A percentile compares a stretch with the other conserved stretches of the same genome.
These are phyloP conservation scores for Sporothrix sp. DNA, from an alignment of 2,329 filamentous ascomycete species.

Conservation along the genomic window DNA sequence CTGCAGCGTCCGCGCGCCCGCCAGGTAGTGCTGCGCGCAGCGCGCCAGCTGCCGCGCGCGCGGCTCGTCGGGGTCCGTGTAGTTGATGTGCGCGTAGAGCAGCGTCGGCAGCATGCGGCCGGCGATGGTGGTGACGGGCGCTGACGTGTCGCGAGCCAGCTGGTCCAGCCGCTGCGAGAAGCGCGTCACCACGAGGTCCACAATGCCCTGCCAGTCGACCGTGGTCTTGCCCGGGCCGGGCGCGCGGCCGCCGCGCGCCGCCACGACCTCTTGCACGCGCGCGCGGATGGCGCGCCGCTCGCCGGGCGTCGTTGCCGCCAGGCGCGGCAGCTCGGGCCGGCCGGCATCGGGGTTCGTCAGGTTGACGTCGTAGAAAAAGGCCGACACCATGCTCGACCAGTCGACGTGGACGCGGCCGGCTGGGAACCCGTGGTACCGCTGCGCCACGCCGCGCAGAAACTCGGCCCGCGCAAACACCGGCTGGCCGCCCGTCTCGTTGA, in stretches of 20 bases:
- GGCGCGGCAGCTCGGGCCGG: constrained; percentile 21
- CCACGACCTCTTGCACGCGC: constrained; percentile 21
- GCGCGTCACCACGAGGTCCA: constrained; percentile 55
- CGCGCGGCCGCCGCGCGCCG: constrained; percentile 23
- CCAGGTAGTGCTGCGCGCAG: constrained; percentile 39
- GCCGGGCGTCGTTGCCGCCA: constrained; percentile 16
- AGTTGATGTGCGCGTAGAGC: constrained; percentile 34
- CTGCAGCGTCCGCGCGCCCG: constrained; percentile 20
- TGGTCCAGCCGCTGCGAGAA: constrained; percentile 46
- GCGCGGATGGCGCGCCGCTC: constrained; percentile 24
- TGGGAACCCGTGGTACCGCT: constrained; percentile 38
- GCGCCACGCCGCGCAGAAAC: constrained; percentile 32
- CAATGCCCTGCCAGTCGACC: constrained; percentile 56
- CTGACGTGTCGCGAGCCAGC: constrained; percentile 24
- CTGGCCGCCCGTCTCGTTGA: constrained; percentile 17
- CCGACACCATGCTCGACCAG: constrained; percentile 42
- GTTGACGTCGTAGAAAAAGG: constrained; percentile 41
- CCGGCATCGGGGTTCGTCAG: constrained; percentile 32
- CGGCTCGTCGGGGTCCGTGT: constrained; percentile 22
- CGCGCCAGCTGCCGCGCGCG: constrained; percentile 20
- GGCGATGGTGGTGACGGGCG: constrained; percentile 30
- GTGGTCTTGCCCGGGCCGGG: constrained; percentile 25
- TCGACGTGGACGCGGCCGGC: constrained; percentile 33
- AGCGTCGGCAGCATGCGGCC: constrained; percentile 23
- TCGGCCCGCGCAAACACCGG: constrained; percentile 18